Evolutionary conservation across 345 rosid genomes (phyloP), one percentile per base, ranked within the genome.

Genomic region (Combretum micranthum): DNA sequence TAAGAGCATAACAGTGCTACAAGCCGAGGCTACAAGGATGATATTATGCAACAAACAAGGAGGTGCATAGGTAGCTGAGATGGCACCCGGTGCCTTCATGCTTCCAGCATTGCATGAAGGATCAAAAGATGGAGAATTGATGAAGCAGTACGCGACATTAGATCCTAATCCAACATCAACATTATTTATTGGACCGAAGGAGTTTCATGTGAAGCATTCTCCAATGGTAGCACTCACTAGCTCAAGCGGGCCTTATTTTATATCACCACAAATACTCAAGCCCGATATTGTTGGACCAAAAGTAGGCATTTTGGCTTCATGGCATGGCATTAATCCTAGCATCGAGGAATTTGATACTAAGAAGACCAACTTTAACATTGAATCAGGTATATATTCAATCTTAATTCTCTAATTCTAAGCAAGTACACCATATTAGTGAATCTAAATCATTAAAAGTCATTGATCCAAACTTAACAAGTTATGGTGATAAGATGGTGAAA

Each of bases 251-350:
- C 98, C 98, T 0, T 85, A 84, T 57, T 32, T 70, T 71, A 85
- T 83, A 20, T 86, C 86, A 1, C 84, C 88, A 12, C 81, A 80
- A 63, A 86, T 88, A 56, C 64, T 88, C 83, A 91, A 91, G 56
- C 98, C 98, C 22, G 96, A 91, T 70, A 72, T 91, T 46, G 80
- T 91, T 69, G 98, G 92, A 13, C 98, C 96, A 0, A 95, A 95
- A 0, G 96, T 91, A 37, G 88, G 83, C 69, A 91, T 91, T 20
- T 61, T 88, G 51, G 96, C 98, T 17, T 85, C 75, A 0, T 88
- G 95, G 6, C 87, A 72, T 25, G 86, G 86, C 12, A 23, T 72
- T 12, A 91, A 91, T 13, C 91, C 94, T 50, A 88, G 87, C 2
- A 83, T 80, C 19, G 73, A 83, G 46, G 89, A 75, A 46, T 75